Percentiles rank a stretch among this genome's conserved stretches.
Conservation (phyloP, 345 rosid species). For the Hevea brasiliensis region DNA sequence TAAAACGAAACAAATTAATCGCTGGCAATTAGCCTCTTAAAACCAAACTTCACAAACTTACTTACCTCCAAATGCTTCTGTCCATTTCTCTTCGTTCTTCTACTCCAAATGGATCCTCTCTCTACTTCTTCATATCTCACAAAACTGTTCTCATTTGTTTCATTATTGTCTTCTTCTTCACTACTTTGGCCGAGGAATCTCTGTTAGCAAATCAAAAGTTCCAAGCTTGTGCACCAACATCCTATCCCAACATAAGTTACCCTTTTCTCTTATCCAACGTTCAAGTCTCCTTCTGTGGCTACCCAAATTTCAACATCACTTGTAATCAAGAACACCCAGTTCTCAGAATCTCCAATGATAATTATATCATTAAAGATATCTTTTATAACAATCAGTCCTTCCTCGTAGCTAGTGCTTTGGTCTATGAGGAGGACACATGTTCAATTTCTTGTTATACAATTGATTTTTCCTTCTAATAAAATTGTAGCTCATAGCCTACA, state of each 20-base stretch:
- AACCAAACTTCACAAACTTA: conserved; percentile 29
- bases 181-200: conserved; percentile 17
- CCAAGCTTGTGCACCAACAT: conserved; percentile 46
- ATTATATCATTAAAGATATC: conserved; percentile 45
- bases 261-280: conserved; percentile 46
- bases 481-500: conserved; percentile 34
- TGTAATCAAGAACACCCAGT: conserved; percentile 39
- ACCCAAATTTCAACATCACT: conserved; percentile 43
- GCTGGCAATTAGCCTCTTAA: background rate
- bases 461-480: conserved; percentile 42
- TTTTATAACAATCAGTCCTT: conserved; percentile 34
- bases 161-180: conserved; percentile 28
- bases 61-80: conserved; percentile 12
- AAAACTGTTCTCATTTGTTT: conserved; percentile 1
- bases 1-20: background rate
- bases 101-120: conserved; percentile 39
- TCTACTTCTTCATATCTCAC: conserved; percentile 18
- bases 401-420: conserved; percentile 37
- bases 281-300: conserved; percentile 54
- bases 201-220: conserved; percentile 39
- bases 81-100: conserved; percentile 10
- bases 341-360: conserved; percentile 43
- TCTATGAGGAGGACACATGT: conserved; percentile 38
- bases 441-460: conserved; percentile 32
- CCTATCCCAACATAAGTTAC: conserved; percentile 44